These are phyloP conservation scores for Gaeumannomyces tritici DNA, from an alignment of 2,329 filamentous ascomycete species.

Conservation along the genomic window DNA sequence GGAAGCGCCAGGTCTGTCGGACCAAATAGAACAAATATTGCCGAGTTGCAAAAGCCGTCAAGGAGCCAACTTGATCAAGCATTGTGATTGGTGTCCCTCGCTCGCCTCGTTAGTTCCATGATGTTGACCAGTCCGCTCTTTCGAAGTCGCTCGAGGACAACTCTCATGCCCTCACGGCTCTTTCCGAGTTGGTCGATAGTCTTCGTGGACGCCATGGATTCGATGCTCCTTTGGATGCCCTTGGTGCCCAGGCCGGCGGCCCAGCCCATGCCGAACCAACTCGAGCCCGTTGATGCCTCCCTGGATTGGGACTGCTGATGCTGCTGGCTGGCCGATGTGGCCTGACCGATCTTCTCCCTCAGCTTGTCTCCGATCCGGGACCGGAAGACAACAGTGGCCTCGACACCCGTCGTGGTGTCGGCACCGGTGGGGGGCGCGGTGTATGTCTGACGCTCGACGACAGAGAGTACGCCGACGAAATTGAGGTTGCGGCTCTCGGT, in stretches of 20 bases:
- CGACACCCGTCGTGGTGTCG: constrained; percentile 50
- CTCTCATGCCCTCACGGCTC: constrained; percentile 73
- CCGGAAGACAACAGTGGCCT: constrained; percentile 64
- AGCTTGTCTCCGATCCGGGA: constrained; percentile 63
- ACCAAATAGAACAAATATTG: background rate
- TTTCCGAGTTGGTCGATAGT: constrained; percentile 71
- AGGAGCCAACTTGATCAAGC: constrained; percentile 14
- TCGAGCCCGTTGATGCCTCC: constrained; percentile 20
- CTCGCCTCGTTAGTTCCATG: constrained; percentile 41
- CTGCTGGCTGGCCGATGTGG: constrained; percentile 18
- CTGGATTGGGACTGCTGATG: constrained; percentile 16
- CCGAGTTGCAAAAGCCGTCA: background rate
- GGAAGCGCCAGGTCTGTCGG: background rate
- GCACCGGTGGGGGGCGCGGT: constrained; percentile 20
- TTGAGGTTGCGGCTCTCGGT: constrained; percentile 75
- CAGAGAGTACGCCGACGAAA: constrained; percentile 70
- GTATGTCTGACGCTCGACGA: constrained; percentile 69
- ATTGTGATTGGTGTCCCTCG: constrained; percentile 19
- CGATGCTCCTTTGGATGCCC: constrained; percentile 70
- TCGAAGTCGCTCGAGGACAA: constrained; percentile 63
- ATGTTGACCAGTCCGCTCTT: constrained; percentile 50
- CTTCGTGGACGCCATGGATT: constrained; percentile 67
- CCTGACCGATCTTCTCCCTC: constrained; percentile 41
- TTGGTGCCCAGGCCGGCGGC: constrained; percentile 49
- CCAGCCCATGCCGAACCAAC: constrained; percentile 29